Conservation (phyloP, 2,329 filamentous ascomycete genomes). For the Paramyrothecium roridum region DNA sequence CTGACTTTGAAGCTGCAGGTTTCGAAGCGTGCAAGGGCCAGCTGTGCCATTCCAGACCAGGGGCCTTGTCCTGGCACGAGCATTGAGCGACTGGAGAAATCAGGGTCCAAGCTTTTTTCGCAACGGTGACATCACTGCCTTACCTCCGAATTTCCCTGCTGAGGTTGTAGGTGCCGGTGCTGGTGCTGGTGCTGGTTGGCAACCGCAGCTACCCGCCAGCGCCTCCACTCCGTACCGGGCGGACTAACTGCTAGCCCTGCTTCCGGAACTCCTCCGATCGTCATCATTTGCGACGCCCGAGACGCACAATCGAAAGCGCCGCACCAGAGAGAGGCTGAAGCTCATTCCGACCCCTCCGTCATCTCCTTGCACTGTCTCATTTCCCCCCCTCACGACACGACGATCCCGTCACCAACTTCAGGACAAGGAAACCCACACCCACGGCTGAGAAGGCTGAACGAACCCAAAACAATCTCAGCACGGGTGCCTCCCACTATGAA, state of each 20-base stretch:
- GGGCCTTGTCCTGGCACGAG: background rate
- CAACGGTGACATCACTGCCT: background rate
- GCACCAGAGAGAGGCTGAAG: background rate
- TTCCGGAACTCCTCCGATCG: background rate
- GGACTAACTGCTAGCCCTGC: background rate
- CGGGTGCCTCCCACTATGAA: constrained; percentile 18
- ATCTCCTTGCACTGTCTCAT: background rate
- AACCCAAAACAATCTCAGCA: background rate
- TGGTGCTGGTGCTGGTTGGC: no score
- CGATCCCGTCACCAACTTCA: background rate
- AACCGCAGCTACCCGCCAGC: no score
- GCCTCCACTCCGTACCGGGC: background rate
- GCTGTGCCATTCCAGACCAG: background rate
- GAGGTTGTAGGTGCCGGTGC: no score
- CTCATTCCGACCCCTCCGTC: background rate
- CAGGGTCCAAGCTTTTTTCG: constrained; percentile 1
- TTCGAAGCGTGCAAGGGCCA: background rate
- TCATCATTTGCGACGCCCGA: background rate
- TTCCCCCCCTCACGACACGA: background rate
- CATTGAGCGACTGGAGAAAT: background rate
- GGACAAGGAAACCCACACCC: background rate
- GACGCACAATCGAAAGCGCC: background rate
- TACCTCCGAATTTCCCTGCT: background rate
- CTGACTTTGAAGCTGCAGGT: background rate
- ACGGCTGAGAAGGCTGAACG: background rate